Evolutionary conservation across 331 rosid genomes (phyloP).

Genomic region (Erythrophleum ivorense): DNA sequence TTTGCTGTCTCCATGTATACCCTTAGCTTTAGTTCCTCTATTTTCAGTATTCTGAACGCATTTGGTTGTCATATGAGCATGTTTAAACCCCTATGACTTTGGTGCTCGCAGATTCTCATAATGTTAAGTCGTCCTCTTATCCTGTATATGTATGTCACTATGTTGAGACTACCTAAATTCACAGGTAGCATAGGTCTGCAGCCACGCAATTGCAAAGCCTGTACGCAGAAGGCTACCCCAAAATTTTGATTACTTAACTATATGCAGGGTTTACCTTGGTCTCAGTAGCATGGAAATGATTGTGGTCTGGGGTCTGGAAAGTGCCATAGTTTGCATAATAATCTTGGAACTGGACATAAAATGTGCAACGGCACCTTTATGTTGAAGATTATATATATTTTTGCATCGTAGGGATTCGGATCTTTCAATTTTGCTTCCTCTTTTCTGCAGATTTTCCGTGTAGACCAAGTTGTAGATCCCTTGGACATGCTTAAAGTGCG

Average conservation of each 20-base stretch:
- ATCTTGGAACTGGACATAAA: not conserved
- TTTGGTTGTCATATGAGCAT: not conserved
- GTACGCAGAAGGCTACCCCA: not conserved
- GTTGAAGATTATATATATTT: not conserved
- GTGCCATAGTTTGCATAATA: not conserved
- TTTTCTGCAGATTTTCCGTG: not conserved
- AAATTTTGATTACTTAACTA: not conserved
- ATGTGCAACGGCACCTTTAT: not conserved
- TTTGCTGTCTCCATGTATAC: not conserved
- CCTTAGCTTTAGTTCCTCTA: not conserved
- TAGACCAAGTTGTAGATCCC: not conserved
- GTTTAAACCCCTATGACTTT: not conserved
- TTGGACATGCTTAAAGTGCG: not conserved
- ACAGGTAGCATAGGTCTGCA: not conserved
- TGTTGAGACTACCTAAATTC: not conserved
- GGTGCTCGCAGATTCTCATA: conserved; percentile 6
- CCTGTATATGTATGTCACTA: not conserved
- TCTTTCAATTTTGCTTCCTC: not conserved
- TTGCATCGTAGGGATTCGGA: not conserved
- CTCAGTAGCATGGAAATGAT: not conserved
- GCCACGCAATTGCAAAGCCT: not conserved
- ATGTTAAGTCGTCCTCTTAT: not conserved
- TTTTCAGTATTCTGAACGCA: not conserved
- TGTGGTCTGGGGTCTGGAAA: not conserved
- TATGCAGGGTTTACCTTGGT: not conserved